phyloP scores from a whole-genome alignment of 176 grass and related monocot species.

The Ensete glaucum region DNA sequence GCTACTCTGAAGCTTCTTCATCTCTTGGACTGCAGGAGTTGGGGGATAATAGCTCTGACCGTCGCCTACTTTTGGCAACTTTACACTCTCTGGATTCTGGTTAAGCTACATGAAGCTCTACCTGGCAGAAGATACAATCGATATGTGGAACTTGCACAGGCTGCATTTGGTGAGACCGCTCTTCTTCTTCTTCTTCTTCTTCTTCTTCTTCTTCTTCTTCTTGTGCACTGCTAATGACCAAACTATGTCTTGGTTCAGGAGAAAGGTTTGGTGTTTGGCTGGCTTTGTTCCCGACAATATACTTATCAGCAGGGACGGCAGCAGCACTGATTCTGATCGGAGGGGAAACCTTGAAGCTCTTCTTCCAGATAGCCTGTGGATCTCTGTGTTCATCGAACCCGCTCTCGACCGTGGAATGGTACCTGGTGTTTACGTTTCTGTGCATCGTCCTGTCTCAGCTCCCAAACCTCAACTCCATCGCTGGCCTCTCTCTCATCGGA shows the following conservation, averaged over 20 bases:
- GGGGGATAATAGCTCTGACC: conserved; percentile 84
- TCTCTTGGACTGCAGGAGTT: conserved; percentile 61
- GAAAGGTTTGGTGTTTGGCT: conserved; percentile 82
- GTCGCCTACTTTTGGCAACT: conserved; percentile 97
- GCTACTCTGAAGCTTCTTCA: not conserved
- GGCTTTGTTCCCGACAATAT: conserved; percentile 91
- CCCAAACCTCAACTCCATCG: conserved; percentile 96
- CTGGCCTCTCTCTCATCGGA: conserved; percentile 83
- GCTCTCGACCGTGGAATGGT: conserved; percentile 89
- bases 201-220: not conserved
- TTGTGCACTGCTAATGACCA: too few relatives aligned
- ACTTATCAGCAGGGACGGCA: conserved; percentile 84
- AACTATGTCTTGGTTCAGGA: conserved; percentile 22
- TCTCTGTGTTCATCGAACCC: conserved; percentile 59
- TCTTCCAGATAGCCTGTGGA: conserved; percentile 82
- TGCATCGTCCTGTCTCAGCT: conserved; percentile 89
- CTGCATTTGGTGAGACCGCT: conserved; percentile 79
- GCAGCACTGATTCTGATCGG: conserved; percentile 86
- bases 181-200: not conserved
- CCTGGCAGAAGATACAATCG: conserved; percentile 93
- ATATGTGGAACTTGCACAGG: conserved; percentile 94
- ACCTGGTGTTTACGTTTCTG: conserved; percentile 85
- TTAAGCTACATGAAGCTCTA: conserved; percentile 95
- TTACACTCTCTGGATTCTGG: conserved; percentile 89
- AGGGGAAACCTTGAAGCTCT: conserved; percentile 95